A percentile compares a stretch with the other conserved stretches of the same genome.
Conservation (phyloP, 305 asterid species). For the Caryopteris hybrid region DNA sequence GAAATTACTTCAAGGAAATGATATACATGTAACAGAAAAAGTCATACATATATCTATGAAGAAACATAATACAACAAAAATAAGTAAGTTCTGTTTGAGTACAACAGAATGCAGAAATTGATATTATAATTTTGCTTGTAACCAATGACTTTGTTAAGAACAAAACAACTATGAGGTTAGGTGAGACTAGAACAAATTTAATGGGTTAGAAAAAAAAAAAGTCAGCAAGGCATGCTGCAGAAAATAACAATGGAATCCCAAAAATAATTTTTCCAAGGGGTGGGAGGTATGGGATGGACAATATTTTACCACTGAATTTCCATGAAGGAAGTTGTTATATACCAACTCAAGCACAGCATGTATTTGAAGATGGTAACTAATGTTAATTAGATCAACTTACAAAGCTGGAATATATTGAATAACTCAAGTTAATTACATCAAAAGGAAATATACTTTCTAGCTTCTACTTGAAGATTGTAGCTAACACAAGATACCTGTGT, state of each 20-base stretch:
- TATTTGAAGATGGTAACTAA: too few relatives aligned
- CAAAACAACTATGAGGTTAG: neutral
- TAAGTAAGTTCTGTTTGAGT: neutral
- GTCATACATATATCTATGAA: neutral
- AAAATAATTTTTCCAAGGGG: neutral
- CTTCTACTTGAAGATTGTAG: slow-evolving; percentile 9
- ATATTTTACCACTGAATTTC: neutral
- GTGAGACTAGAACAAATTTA: neutral
- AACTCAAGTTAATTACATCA: neutral
- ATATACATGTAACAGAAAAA: neutral
- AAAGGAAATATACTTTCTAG: neutral
- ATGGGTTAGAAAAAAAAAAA: neutral
- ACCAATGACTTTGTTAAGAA: neutral
- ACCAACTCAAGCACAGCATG: neutral
- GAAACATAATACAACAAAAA: neutral
- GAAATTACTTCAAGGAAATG: slow-evolving; percentile 7
- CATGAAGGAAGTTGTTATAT: neutral
- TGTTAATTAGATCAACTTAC: neutral
- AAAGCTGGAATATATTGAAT: neutral
- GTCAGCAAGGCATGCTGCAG: neutral
- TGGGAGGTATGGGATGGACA: neutral
- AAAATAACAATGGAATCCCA: neutral
- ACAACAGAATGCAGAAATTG: neutral
- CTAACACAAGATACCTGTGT: slow-evolving; percentile 57
- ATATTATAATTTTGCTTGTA: neutral